Base-by-base conservation (phyloP, 2,329 filamentous ascomycete genomes). In the Diaporthe eres region DNA sequence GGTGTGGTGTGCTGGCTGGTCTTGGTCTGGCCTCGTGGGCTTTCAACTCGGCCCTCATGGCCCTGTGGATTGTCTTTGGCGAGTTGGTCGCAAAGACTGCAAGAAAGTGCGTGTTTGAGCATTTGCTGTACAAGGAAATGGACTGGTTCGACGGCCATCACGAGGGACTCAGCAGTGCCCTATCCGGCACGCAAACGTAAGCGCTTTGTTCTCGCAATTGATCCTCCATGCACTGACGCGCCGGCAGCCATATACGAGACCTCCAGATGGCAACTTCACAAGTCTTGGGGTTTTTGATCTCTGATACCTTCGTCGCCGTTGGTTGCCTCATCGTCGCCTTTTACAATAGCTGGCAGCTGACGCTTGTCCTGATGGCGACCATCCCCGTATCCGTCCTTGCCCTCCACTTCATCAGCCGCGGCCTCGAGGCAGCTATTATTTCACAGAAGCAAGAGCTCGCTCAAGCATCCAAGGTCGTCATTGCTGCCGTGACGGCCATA, bases 291-390 rank as follows among this genome's bases (percentile, higher is more conserved):
- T 90, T 93, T 60, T 82, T 94, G 0, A 80, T 94, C 10, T 90
- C 92, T 76, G 92, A 94, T 77, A 79, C 90, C 0, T 86, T 94
- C n/a, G 91, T 93, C 4, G 89, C 92, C 0, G 44, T 93, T 6
- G 90, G 91, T 6, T 93, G 94, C 12, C 84, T 98, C 1, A 86
- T 85, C 0, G 86, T 98, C 1, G 95, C 95, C 0, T 89, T 98
- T 42, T 93, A 91, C 81, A 93, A 91, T 79, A 97, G 94, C 0
- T 98, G 94, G 95, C 93, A 93, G 77, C 87, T 98, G 22, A 95
- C 96, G 0, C 86, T 98, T 0, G 92, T 97, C 3, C 92, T 96
- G 15, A 86, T 98, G 4, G 90, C 93, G 0, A 93, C 92, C 0
- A 87, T 95, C 0, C 95, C 96, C 0, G 77, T 96, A 1, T 92